These are phyloP conservation scores for Gracilariopsis chorda DNA, from an alignment of 23 red algal species.

Conservation along the genomic window DNA sequence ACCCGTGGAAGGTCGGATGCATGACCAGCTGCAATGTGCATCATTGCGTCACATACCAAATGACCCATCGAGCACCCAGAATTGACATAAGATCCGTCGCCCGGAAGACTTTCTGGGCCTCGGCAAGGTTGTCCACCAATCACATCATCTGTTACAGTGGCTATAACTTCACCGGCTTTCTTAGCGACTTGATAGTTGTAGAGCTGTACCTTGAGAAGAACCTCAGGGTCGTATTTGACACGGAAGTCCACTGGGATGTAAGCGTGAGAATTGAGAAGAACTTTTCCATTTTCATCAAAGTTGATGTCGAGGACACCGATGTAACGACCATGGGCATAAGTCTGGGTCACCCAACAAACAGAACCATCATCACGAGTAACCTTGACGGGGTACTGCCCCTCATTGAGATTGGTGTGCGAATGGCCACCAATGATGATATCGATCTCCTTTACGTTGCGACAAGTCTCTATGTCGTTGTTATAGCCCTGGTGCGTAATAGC, in stretches of 20 bases:
- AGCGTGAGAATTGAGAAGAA: not conserved
- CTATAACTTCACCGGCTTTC: constrained; percentile 10
- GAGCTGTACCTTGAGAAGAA: not conserved
- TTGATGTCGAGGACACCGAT: constrained; percentile 20
- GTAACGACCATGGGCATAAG: constrained; percentile 46
- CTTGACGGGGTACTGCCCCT: constrained; percentile 25
- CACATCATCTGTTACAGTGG: not conserved
- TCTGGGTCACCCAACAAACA: constrained; percentile 21
- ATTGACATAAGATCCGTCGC: not conserved
- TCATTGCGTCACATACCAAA: constrained; percentile 48
- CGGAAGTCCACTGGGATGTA: constrained; percentile 45
- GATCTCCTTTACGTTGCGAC: constrained; percentile 38
- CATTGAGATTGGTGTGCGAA: constrained; percentile 28
- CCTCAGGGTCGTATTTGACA: constrained; percentile 9
- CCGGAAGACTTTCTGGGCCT: constrained; percentile 3
- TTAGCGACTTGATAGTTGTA: constrained; percentile 24
- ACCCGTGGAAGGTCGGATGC: not conserved
- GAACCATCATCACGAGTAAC: constrained; percentile 44
- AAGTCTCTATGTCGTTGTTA: constrained; percentile 45
- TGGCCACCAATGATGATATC: constrained; percentile 59
- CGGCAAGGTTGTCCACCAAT: not conserved
- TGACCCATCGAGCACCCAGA: constrained; percentile 31
- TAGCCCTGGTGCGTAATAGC: constrained; percentile 50
- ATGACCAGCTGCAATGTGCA: not conserved
- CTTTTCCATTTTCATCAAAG: constrained; percentile 16